Percentiles rank a stretch among this genome's conserved stretches.
Evolutionary conservation across 257 asterid genomes (phyloP).

Genomic region (Solanum chiquidenum): DNA sequence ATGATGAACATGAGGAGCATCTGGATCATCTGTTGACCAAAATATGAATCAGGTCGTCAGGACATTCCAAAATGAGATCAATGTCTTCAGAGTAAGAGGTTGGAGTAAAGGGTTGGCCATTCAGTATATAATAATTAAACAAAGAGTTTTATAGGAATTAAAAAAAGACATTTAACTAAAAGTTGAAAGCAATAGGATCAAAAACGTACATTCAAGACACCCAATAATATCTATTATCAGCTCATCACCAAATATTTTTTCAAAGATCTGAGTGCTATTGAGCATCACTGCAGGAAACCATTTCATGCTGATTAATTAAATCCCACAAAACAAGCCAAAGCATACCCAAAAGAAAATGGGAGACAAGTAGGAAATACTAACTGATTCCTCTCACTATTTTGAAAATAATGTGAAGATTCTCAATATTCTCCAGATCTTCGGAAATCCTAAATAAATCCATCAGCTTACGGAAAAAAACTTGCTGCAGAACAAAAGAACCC

Average conservation of each 20-base stretch:
- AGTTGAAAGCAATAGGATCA: not conserved
- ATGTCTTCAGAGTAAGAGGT: not conserved
- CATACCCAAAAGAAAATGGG: not conserved
- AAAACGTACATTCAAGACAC: conserved; percentile 79
- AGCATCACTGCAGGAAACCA: conserved; percentile 63
- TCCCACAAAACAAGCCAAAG: not conserved
- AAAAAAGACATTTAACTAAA: not conserved
- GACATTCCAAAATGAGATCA: conserved; percentile 7
- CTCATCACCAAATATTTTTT: conserved; percentile 88
- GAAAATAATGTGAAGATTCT: conserved; percentile 72
- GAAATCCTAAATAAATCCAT: conserved; percentile 67
- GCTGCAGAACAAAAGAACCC: conserved; percentile 42
- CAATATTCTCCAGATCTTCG: conserved; percentile 79
- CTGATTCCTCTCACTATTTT: conserved; percentile 86
- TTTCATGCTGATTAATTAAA: not conserved
- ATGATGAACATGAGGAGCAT: conserved; percentile 55
- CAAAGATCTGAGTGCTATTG: conserved; percentile 79
- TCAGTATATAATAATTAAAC: not conserved
- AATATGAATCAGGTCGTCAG: conserved; percentile 3
- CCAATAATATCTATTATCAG: conserved; percentile 87
- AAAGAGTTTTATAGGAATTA: not conserved
- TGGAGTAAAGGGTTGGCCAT: not conserved
- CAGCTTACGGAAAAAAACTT: conserved; percentile 64
- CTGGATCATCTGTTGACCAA: conserved; percentile 75
- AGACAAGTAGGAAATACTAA: conserved; percentile 24